Percentiles rank a stretch among this genome's conserved stretches.
phyloP scores from a whole-genome alignment of 2,329 filamentous ascomycete genomes.

The Ceratocystis albifundus region DNA sequence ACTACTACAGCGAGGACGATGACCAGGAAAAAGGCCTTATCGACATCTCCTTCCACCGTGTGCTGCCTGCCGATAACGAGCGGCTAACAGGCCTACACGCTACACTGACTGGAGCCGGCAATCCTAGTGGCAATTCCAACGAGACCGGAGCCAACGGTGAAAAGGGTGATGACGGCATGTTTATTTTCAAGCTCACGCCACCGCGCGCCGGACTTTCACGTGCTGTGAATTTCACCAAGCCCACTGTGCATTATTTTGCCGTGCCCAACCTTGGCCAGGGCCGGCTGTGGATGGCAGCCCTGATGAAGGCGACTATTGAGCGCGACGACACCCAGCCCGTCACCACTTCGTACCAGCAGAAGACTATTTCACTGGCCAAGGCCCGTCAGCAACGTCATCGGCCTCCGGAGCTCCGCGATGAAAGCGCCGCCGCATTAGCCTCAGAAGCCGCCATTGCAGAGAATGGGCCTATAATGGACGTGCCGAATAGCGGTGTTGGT shows the following conservation, averaged over 20 bases:
- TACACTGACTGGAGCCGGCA: conserved; percentile 74
- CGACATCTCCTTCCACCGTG: conserved; percentile 92
- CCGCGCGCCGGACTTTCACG: conserved; percentile 76
- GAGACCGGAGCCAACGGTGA: conserved; percentile 27
- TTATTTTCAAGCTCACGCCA: conserved; percentile 96
- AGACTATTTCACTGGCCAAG: conserved; percentile 86
- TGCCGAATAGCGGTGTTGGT: conserved; percentile 31
- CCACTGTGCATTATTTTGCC: conserved; percentile 93
- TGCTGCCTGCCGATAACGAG: conserved; percentile 89
- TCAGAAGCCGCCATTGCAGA: conserved; percentile 29
- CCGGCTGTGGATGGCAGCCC: conserved; percentile 90
- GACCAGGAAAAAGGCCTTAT: conserved; percentile 90
- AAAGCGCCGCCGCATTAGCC: conserved; percentile 38
- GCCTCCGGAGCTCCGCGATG: conserved; percentile 74
- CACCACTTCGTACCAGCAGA: conserved; percentile 89
- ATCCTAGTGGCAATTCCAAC: conserved; percentile 42
- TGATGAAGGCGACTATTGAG: conserved; percentile 98
- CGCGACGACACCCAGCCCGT: conserved; percentile 70
- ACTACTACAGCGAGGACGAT: conserved; percentile 92
- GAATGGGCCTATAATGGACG: conserved; percentile 24
- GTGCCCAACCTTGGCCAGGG: conserved; percentile 83
- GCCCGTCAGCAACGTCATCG: conserved; percentile 78
- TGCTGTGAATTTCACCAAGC: conserved; percentile 94
- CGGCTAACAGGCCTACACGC: conserved; percentile 82
- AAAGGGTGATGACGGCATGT: conserved; percentile 59